Base-by-base conservation (phyloP, 2,329 filamentous ascomycete species). In the Claviceps maximensis region DNA sequence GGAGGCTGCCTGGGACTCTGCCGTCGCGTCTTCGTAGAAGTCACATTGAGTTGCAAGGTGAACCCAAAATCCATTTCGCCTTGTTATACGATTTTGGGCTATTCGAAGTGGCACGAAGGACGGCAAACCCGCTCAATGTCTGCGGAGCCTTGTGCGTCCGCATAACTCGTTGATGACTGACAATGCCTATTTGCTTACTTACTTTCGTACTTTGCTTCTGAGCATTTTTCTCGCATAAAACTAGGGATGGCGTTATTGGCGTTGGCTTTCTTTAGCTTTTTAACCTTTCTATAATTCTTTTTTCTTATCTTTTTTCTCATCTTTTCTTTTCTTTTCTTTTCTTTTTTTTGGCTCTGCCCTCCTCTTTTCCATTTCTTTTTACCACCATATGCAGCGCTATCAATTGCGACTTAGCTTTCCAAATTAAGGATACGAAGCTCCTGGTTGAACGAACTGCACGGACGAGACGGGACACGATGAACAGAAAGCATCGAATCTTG, bases 1-100 rank as follows among this genome's bases (percentile, higher is more conserved):
- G 50, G 70, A 74, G 49, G 67, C 70, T 45, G 73, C 80, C 53
- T 69, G 72, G 17, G 27, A 46, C 17, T 47, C 47, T 27, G 46
- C 19, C 15, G 31, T 49, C 10, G 31, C 52, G 21, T 27, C n/a
- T n/a, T 47, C 42, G 19, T 46, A 25, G 23, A 42, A 13, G 40
- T 21, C 8, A n/a, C 36, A 17, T 17, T 4, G 36, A 17, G 15
- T 17, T 7, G 15, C 4, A 6, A n/a, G 2, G 36, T 38, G 36
- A n/a, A 15, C 8, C 36, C 8, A 5, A 17, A 17, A 38, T 38
- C 36, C 7, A 6, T 38, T 38, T 38, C 36, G 36, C 36, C 36
- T n/a, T 38, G 5, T 5, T 1, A 38, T n/a, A 17, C 17, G 36
- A 5, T 6, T 5, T 38, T 17, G 12, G 15, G 2, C 15, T 25